These are phyloP conservation scores for Inonotus hispidus DNA, from an alignment of 1,284 basidiomycete species.

Conservation along the genomic window DNA sequence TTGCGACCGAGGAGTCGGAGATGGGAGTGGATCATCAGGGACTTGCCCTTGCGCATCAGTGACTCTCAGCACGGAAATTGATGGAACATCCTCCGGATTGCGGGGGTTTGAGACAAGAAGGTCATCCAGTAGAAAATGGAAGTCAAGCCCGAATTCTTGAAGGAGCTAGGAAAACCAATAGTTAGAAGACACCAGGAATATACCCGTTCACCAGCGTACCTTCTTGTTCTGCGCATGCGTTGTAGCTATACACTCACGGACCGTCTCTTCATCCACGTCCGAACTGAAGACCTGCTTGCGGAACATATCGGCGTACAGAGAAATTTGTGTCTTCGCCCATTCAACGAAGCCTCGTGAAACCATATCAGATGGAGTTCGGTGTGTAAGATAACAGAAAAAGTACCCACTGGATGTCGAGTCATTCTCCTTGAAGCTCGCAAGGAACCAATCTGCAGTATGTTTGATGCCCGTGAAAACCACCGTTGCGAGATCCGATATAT, in stretches of 20 bases:
- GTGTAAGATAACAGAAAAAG: not conserved
- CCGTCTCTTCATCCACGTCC: constrained; percentile 60
- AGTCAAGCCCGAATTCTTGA: constrained; percentile 90
- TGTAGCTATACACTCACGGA: constrained; percentile 73
- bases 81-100: constrained; percentile 28
- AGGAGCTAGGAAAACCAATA: constrained; percentile 49
- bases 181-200: not conserved
- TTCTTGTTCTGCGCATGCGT: constrained; percentile 77
- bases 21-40: constrained; percentile 18
- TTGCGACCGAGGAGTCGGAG: constrained; percentile 11
- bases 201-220: constrained; percentile 37
- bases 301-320: constrained; percentile 82
- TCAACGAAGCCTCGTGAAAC: constrained; percentile 73
- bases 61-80: not conserved
- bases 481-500: constrained; percentile 75
- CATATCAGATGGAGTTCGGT: constrained; percentile 15
- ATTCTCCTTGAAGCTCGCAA: constrained; percentile 93
- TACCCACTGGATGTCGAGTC: constrained; percentile 82
- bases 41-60: constrained; percentile 21
- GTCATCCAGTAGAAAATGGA: constrained; percentile 77
- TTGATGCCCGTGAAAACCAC: constrained; percentile 88
- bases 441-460: constrained; percentile 97
- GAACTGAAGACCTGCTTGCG: constrained; percentile 87
- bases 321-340: constrained; percentile 89
- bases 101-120: constrained; percentile 53